phyloP scores from a whole-genome alignment of 768 basidiomycete species.

The Trametes meyenii region DNA sequence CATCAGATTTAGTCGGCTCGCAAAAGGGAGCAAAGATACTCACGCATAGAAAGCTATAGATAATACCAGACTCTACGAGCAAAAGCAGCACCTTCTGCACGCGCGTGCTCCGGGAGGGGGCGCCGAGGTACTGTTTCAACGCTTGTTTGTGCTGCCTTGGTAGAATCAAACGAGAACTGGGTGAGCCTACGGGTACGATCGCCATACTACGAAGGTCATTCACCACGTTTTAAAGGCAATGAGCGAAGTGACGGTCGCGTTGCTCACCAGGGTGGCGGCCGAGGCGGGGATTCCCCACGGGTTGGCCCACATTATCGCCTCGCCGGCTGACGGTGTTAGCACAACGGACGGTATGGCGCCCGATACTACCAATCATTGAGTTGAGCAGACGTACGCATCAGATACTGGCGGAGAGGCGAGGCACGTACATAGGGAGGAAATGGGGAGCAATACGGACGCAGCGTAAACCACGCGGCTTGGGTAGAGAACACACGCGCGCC shows the following conservation, averaged over 20 bases:
- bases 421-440: too few relatives aligned
- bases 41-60: not conserved
- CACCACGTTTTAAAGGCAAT: not conserved
- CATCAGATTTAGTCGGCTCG: not conserved
- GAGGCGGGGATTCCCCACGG: not conserved
- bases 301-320: not conserved
- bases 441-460: too few relatives aligned
- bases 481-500: too few relatives aligned
- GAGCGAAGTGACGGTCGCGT: not conserved
- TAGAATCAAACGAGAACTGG: not conserved
- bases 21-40: not conserved
- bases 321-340: too few relatives aligned
- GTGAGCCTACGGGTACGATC: not conserved
- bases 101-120: not conserved
- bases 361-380: too few relatives aligned
- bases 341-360: too few relatives aligned
- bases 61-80: not conserved
- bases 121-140: not conserved
- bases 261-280: not conserved
- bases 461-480: too few relatives aligned
- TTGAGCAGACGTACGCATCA: too few relatives aligned
- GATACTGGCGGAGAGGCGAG: too few relatives aligned
- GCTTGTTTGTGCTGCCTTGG: not conserved
- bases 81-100: not conserved
- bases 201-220: not conserved